These are phyloP conservation scores for Haplosporangium sp. DNA, from an alignment of 371 early-diverging fungal genomes.

Conservation along the genomic window DNA sequence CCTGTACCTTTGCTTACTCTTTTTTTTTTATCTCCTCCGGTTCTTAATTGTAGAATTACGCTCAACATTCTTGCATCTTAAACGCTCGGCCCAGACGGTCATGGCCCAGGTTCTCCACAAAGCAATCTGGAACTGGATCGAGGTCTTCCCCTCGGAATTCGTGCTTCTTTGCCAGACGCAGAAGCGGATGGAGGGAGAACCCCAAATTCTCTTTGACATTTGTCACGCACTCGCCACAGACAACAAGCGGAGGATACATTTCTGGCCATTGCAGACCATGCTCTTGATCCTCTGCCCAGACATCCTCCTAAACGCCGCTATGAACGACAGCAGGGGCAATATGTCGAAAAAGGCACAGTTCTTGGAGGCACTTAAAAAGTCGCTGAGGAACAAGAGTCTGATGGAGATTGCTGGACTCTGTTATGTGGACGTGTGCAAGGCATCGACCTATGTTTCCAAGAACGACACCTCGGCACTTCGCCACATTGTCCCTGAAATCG, in stretches of 20 bases:
- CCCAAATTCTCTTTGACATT: constrained; percentile 82
- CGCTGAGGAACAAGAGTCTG: constrained; percentile 67
- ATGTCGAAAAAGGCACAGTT: constrained; percentile 69
- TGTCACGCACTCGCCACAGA: constrained; percentile 76
- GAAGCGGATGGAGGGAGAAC: constrained; percentile 81
- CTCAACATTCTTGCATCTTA: constrained; percentile 69
- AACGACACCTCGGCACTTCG: constrained; percentile 73
- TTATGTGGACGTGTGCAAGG: constrained; percentile 85
- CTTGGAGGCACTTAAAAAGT: constrained; percentile 73
- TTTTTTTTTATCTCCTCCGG: not conserved
- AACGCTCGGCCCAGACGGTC: constrained; percentile 75
- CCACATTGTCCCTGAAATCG: constrained; percentile 77
- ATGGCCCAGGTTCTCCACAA: constrained; percentile 77
- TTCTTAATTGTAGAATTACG: constrained; percentile 65
- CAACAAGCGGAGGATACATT: constrained; percentile 70
- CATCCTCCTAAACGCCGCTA: constrained; percentile 64
- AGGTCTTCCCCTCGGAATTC: constrained; percentile 83
- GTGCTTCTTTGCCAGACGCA: constrained; percentile 74
- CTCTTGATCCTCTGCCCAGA: constrained; percentile 86
- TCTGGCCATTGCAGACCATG: constrained; percentile 90
- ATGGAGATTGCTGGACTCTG: constrained; percentile 83
- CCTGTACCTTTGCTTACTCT: not conserved
- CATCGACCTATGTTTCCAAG: constrained; percentile 76
- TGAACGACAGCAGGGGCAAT: constrained; percentile 58
- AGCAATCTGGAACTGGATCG: constrained; percentile 93